Evolutionary conservation across 2,329 filamentous ascomycete genomes (phyloP).

Genomic region (Hysterium pulicare): DNA sequence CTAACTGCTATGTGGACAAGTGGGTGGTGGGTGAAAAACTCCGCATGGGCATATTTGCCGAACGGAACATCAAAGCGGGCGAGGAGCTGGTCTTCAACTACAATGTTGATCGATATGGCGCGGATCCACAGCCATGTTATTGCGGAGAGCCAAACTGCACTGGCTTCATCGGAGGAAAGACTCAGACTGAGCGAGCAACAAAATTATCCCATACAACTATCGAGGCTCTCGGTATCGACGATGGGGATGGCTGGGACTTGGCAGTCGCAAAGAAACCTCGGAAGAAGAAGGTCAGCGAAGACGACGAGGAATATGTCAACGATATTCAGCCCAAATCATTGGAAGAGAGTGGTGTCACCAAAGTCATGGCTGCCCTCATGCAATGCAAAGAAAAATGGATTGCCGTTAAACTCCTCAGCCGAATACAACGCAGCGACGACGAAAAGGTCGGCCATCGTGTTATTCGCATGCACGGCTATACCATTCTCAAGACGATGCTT

Average conservation of each 20-base stretch:
- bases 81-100: slow-evolving; percentile 99
- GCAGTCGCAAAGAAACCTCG: slow-evolving; percentile 83
- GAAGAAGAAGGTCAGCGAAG: slow-evolving; percentile 87
- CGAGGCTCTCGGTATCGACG: slow-evolving; percentile 92
- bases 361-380: slow-evolving; percentile 94
- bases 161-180: slow-evolving; percentile 95
- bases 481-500: slow-evolving; percentile 84
- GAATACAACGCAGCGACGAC: slow-evolving; percentile 82
- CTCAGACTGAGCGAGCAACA: slow-evolving; percentile 91
- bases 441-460: slow-evolving; percentile 84
- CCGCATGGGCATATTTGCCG: slow-evolving; percentile 97
- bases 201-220: slow-evolving; percentile 87
- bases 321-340: slow-evolving; percentile 77
- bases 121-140: slow-evolving; percentile 94
- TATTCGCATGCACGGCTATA: slow-evolving; percentile 95
- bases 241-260: slow-evolving; percentile 88
- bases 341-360: slow-evolving; percentile 79
- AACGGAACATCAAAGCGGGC: slow-evolving; percentile 77
- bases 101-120: slow-evolving; percentile 97
- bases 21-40: slow-evolving; percentile 97
- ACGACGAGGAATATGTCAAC: slow-evolving; percentile 94
- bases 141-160: slow-evolving; percentile 93
- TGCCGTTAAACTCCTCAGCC: slow-evolving; percentile 85
- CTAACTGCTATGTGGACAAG: slow-evolving; percentile 98
- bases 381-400: slow-evolving; percentile 99